Evolutionary conservation across 345 rosid genomes (phyloP).

Genomic region (Salix suchowensis): DNA sequence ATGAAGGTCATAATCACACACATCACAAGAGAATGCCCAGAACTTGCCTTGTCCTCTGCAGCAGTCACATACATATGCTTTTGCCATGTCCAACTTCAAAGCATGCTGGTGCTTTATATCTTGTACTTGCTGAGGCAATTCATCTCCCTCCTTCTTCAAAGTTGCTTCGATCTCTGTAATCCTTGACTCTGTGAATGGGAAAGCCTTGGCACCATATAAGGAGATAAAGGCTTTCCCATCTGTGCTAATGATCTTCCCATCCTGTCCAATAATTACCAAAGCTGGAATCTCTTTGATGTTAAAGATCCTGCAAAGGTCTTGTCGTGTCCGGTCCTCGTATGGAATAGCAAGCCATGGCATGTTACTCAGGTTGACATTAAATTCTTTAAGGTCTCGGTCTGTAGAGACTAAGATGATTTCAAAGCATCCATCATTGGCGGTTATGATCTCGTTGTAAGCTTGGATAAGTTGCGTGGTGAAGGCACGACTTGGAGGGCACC

Average conservation of each 20-base stretch:
- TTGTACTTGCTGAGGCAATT: slow-evolving; percentile 47
- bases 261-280: slow-evolving; percentile 57
- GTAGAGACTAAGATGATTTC: slow-evolving; percentile 62
- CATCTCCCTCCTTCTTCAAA: slow-evolving; percentile 63
- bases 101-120: slow-evolving; percentile 58
- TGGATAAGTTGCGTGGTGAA: slow-evolving; percentile 63
- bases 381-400: slow-evolving; percentile 61
- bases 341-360: slow-evolving; percentile 86
- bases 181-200: slow-evolving; percentile 59
- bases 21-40: slow-evolving; percentile 75
- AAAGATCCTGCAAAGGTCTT: slow-evolving; percentile 66
- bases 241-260: slow-evolving; percentile 51
- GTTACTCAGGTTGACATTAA: slow-evolving; percentile 36
- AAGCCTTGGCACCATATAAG: slow-evolving; percentile 59
- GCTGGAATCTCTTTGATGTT: slow-evolving; percentile 65
- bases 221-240: slow-evolving; percentile 55
- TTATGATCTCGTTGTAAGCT: slow-evolving; percentile 43
- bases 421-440: slow-evolving; percentile 29
- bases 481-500: slow-evolving; percentile 73
- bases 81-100: slow-evolving; percentile 72
- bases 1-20: slow-evolving; percentile 76
- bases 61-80: slow-evolving; percentile 60
- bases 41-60: slow-evolving; percentile 62
- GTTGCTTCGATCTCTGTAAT: slow-evolving; percentile 45
- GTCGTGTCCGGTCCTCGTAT: slow-evolving; percentile 55